Evolutionary conservation across 1,284 basidiomycete species (phyloP), one percentile per base, ranked within the genome.

Genomic region (Thecaphora frezii): DNA sequence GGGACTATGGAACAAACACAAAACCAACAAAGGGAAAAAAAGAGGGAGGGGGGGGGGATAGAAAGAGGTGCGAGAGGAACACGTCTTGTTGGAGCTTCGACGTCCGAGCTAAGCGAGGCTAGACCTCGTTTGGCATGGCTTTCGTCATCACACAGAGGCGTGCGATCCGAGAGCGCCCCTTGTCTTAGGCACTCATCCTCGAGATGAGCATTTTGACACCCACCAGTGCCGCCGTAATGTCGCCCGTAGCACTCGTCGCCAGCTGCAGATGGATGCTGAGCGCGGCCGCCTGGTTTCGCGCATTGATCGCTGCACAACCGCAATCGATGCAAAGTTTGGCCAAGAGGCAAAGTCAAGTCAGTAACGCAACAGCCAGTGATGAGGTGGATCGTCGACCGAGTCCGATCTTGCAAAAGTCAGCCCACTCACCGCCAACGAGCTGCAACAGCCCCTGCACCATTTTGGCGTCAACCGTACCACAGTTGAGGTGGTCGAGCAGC

Each of bases 401-500:
- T 12, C n/a, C 12, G 42, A 37, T 37, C 33, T n/a, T 30, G 24
- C 26, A 18, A 2, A 46, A 12, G 2, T 2, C 44, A 18, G 23
- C 4, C 9, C 25, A 44, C 23, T 43, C 40, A 76, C 73, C 73
- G 48, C 60, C 61, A 24, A 72, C 71, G 12, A 81, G 71, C 56
- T 79, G 75, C 49, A 69, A 56, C 22, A 81, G 66, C 36, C 68
- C 58, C 21, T 69, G 66, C 4, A 75, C 57, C 14, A 74, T 60
- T 47, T 70, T 60, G 5, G 64, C 45, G 16, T 76, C 70, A 10
- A 97, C 79, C 8, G 89, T 89, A 69, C 91, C 91, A 76, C 91
- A 93, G 81, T 97, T 97, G 68, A 97, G 81, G 26, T 87, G 87
- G 78, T 97, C 93, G 71, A 94, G 94, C 49, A 97, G 81, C 4